Conservation (phyloP, 768 basidiomycete genomes). For the Asterophora parasitica region DNA sequence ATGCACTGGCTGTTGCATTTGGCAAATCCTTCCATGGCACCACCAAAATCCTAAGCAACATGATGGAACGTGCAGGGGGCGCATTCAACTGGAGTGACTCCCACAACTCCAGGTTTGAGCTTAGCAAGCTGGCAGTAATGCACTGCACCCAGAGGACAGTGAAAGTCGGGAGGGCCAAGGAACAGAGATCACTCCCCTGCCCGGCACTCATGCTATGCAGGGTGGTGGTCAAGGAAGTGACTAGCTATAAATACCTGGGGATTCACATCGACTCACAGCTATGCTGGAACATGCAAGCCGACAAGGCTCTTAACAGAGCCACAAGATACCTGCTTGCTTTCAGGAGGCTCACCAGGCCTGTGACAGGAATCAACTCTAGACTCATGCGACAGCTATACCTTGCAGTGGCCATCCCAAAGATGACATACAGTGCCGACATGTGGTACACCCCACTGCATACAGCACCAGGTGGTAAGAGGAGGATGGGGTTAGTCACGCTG, state of each 20-base stretch:
- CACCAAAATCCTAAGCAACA: neutral
- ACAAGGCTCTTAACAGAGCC: neutral
- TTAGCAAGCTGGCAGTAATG: neutral
- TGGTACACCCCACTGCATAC: constrained; percentile 19
- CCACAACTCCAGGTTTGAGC: neutral
- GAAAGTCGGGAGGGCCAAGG: neutral
- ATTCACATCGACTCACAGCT: constrained; percentile 19
- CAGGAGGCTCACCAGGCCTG: neutral
- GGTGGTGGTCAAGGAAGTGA: constrained; percentile 6
- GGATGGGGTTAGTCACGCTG: constrained; percentile 11
- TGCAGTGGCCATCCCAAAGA: constrained; percentile 19
- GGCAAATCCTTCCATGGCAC: constrained; percentile 7
- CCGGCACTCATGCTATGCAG: neutral
- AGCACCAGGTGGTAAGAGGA: neutral
- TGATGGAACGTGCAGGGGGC: constrained; percentile 10
- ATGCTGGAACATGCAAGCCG: constrained; percentile 2
- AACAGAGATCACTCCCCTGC: neutral
- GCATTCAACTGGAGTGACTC: neutral
- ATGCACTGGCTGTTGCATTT: too few relatives aligned
- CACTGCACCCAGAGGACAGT: neutral
- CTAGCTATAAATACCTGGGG: constrained; percentile 24
- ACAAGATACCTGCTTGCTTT: too few relatives aligned
- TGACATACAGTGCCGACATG: constrained; percentile 18
- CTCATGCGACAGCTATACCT: constrained; percentile 21
- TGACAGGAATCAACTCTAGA: constrained; percentile 3